These are phyloP conservation scores for Puccinia polysora DNA, from an alignment of 1,284 basidiomycete genomes.

Conservation along the genomic window DNA sequence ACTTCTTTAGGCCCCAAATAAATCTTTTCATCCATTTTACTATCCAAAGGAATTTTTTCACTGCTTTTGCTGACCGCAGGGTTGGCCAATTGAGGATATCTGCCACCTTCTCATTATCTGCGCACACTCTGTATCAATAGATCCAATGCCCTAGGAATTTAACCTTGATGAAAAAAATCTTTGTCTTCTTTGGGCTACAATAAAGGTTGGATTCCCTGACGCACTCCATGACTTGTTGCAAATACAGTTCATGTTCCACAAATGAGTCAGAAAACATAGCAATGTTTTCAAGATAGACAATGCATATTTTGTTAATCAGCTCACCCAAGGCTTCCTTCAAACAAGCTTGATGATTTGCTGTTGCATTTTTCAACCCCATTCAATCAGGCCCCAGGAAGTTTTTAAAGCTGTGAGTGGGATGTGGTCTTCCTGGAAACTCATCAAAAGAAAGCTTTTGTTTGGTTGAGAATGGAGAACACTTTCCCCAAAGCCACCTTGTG, in stretches of 20 bases:
- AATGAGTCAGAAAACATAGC: background rate
- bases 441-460: constrained; percentile 44
- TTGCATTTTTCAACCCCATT: background rate
- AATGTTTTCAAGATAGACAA: background rate
- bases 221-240: background rate
- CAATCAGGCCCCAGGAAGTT: background rate
- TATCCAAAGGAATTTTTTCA: constrained; percentile 11
- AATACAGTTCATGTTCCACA: background rate
- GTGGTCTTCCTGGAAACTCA: background rate
- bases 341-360: background rate
- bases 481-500: background rate
- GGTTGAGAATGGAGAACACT: background rate
- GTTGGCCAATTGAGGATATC: background rate
- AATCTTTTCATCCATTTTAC: constrained; percentile 7
- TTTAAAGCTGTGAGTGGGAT: background rate
- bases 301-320: background rate
- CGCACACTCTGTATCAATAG: background rate
- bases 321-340: background rate
- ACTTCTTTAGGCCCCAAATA: background rate
- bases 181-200: background rate
- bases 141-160: constrained; percentile 23
- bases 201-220: background rate
- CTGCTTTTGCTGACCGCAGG: background rate
- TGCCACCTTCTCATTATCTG: constrained; percentile 5
- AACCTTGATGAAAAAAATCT: background rate